Conservation (phyloP, 129 eudicot genomes). For the Logfia minima region DNA sequence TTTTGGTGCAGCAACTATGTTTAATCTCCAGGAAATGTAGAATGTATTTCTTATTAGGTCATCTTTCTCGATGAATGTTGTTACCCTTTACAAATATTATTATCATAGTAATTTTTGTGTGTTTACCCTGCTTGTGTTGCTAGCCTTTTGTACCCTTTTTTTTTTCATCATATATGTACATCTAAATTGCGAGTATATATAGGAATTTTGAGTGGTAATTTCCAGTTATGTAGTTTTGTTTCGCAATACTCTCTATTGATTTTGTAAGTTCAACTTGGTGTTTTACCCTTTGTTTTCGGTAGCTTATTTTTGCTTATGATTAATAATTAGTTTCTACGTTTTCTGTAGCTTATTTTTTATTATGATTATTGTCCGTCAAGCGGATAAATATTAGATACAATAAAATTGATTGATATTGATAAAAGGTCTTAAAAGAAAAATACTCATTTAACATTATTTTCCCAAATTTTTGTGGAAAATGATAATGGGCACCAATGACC, state of each 20-base stretch:
- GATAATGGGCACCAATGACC: too few relatives aligned
- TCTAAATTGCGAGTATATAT: constrained; percentile 16
- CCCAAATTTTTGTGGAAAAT: not conserved
- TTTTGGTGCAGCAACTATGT: constrained; percentile 66
- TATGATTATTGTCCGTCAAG: not conserved
- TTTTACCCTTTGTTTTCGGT: not conserved
- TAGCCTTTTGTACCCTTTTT: not conserved
- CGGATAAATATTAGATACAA: not conserved
- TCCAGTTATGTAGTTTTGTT: not conserved
- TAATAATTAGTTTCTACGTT: not conserved
- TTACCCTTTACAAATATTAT: not conserved
- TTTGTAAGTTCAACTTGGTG: not conserved
- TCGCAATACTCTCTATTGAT: not conserved
- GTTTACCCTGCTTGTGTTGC: not conserved
- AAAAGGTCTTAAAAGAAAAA: not conserved
- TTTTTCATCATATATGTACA: constrained; percentile 4
- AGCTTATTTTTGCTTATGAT: too few relatives aligned
- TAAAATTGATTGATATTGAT: not conserved
- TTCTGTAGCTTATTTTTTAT: not conserved
- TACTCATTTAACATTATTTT: not conserved
- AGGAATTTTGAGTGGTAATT: constrained; percentile 1
- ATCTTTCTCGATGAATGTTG: not conserved
- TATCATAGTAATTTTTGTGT: not conserved
- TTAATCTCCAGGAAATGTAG: constrained; percentile 36
- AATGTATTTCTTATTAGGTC: constrained; percentile 2